Base-by-base conservation (phyloP, 2,329 filamentous ascomycete species). In the Ophiostoma sp. region DNA sequence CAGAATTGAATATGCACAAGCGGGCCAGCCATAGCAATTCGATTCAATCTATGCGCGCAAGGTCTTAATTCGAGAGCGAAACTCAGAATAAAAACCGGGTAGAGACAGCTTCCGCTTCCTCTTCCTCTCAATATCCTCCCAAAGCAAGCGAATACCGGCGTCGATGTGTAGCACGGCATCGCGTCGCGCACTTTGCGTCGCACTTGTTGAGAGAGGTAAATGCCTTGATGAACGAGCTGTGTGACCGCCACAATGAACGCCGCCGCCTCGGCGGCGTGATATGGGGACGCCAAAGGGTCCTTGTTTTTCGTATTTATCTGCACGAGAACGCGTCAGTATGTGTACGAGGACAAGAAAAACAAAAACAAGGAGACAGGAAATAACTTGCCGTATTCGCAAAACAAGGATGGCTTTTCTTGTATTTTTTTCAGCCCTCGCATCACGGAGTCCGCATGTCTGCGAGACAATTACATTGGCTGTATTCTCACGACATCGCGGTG, bases 271-370 rank as follows among this genome's bases (percentile, higher is more conserved):
- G 61, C 36, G 36, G 36, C 61, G 61, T 45, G 36, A 11, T 55
- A 45, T 66, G 61, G 22, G 36, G 12, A 15, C 19, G 11, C 61
- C 36, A 66, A 28, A 66, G 55, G 36, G 61, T 45, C 22, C 12
- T 45, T 25, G 22, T 25, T 42, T 28, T 19, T 59, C 69, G 33
- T 59, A 45, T 57, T 70, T 33, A 33, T 36, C 31, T 36, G 42
- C 48, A 55, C n/a, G 50, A 70, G 31, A 39, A 42, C 68, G 68
- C 66, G 66, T 69, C 48, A 69, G 28, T 36, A 15, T 39, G 64
- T 19, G 48, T 22, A 50, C 64, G 39, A 50, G 17, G 25, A 31
- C 3, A 50, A 39, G 19, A 12, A 63, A 22, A 42, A 25, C 28
- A 17, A 33, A 33, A 50, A n/a, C 22, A 22, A 33, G 64, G 61